Evolutionary conservation across 176 grass and related monocot genomes (phyloP).

Genomic region (Oryza meridionalis): DNA sequence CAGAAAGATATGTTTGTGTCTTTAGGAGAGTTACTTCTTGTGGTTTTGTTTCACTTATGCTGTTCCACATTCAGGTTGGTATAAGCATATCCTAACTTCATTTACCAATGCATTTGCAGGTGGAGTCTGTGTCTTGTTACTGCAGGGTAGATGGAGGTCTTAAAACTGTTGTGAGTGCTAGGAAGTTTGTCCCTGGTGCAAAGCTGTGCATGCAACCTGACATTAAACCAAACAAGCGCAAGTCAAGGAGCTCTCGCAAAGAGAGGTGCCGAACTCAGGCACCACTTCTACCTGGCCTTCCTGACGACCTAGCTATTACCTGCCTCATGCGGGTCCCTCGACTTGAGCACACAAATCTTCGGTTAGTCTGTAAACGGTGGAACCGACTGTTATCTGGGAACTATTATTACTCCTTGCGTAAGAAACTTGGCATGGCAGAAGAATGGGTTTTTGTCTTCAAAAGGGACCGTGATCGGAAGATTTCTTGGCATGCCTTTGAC

Average conservation of each 20-base stretch:
- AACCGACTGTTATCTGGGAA: constrained; percentile 78
- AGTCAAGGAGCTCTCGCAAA: constrained; percentile 61
- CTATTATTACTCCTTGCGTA: constrained; percentile 83
- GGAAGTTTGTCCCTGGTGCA: constrained; percentile 67
- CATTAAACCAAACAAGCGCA: constrained; percentile 69
- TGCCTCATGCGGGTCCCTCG: constrained; percentile 83
- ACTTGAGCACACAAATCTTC: constrained; percentile 61
- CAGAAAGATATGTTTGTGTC: neutral
- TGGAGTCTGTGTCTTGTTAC: constrained; percentile 65
- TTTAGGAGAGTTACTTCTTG: neutral
- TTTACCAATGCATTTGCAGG: constrained; percentile 50
- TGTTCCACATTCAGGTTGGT: constrained; percentile 15
- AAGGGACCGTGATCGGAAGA: constrained; percentile 78
- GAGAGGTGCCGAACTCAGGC: constrained; percentile 62
- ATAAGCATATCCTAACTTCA: constrained; percentile 12
- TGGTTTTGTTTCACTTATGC: constrained; percentile 22
- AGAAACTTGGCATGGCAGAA: constrained; percentile 76
- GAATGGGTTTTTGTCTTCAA: constrained; percentile 92
- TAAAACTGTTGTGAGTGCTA: constrained; percentile 70
- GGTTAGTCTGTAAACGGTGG: constrained; percentile 82
- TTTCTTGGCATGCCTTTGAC: constrained; percentile 96
- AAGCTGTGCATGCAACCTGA: constrained; percentile 72
- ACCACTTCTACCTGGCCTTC: constrained; percentile 84
- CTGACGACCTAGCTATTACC: constrained; percentile 89
- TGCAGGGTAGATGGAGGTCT: constrained; percentile 71